These are phyloP conservation scores for Sporothrix curviconia DNA, from an alignment of 2,329 filamentous ascomycete species.

Conservation along the genomic window DNA sequence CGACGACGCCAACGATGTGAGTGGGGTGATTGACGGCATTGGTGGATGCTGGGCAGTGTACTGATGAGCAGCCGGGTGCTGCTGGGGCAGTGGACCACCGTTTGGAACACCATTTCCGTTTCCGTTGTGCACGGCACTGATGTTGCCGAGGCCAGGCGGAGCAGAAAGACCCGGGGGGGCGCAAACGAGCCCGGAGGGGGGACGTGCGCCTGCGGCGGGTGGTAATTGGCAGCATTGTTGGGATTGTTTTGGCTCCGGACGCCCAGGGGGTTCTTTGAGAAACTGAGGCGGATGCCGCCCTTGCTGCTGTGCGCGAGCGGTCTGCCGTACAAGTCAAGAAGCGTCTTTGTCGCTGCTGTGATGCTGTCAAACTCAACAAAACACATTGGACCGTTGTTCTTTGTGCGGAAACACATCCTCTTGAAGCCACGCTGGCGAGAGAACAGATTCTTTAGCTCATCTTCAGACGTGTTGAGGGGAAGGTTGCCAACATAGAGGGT, in stretches of 20 bases:
- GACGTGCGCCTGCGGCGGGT: conserved; percentile 17
- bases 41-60: too few species aligned
- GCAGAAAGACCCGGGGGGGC: conserved; percentile 75
- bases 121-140: conserved; percentile 19
- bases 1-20: background rate
- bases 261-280: conserved; percentile 93
- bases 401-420: conserved; percentile 87
- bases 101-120: background rate
- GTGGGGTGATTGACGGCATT: too few species aligned
- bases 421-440: conserved; percentile 93
- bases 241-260: conserved; percentile 72
- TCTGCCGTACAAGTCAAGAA: conserved; percentile 83
- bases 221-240: conserved; percentile 32
- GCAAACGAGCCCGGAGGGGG: conserved; percentile 31
- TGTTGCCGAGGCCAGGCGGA: conserved; percentile 60
- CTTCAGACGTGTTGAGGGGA: conserved; percentile 85
- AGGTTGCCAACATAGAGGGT: conserved; percentile 97
- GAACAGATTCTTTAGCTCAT: conserved; percentile 91
- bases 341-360: conserved; percentile 81
- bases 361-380: conserved; percentile 98
- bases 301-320: conserved; percentile 86
- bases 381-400: conserved; percentile 95
- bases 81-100: background rate
- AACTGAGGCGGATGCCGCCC: conserved; percentile 89
- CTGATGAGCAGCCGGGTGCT: background rate